Conservation (phyloP, 345 rosid species). For the Turnera subulata region DNA sequence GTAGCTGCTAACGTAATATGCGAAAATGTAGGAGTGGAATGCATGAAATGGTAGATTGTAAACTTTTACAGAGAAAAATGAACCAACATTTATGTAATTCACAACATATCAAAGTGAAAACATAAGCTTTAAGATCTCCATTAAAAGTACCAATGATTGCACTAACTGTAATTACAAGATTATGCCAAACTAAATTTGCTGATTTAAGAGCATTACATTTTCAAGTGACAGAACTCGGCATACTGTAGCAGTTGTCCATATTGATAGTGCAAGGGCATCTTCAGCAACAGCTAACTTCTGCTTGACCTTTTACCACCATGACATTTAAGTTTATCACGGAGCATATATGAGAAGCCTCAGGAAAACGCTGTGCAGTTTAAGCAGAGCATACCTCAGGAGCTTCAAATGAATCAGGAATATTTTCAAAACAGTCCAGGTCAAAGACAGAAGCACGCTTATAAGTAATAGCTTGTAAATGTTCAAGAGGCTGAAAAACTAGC, state of each 20-base stretch:
- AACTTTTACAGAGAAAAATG: not conserved
- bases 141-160: not conserved
- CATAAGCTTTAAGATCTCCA: not conserved
- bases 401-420: slow-evolving; percentile 40
- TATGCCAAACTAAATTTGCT: not conserved
- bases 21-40: too few relatives aligned
- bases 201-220: slow-evolving; percentile 52
- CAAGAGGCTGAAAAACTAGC: slow-evolving; percentile 75
- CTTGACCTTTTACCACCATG: slow-evolving; percentile 47
- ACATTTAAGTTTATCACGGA: slow-evolving; percentile 11
- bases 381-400: slow-evolving; percentile 56
- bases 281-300: slow-evolving; percentile 78
- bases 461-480: slow-evolving; percentile 79
- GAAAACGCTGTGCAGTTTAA: not conserved
- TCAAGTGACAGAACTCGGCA: slow-evolving; percentile 92
- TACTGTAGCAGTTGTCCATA: slow-evolving; percentile 97
- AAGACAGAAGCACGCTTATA: slow-evolving; percentile 65
- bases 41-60: too few relatives aligned
- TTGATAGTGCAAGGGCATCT: slow-evolving; percentile 82
- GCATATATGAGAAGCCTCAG: slow-evolving; percentile 9
- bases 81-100: too few relatives aligned
- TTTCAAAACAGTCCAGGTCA: slow-evolving; percentile 50
- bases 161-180: not conserved
- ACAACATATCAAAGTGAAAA: too few relatives aligned
- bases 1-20: too few relatives aligned